Evolutionary conservation across 2,329 filamentous ascomycete species (phyloP), one percentile per base, ranked within the genome.

Genomic region (Ophiocordyceps australis): DNA sequence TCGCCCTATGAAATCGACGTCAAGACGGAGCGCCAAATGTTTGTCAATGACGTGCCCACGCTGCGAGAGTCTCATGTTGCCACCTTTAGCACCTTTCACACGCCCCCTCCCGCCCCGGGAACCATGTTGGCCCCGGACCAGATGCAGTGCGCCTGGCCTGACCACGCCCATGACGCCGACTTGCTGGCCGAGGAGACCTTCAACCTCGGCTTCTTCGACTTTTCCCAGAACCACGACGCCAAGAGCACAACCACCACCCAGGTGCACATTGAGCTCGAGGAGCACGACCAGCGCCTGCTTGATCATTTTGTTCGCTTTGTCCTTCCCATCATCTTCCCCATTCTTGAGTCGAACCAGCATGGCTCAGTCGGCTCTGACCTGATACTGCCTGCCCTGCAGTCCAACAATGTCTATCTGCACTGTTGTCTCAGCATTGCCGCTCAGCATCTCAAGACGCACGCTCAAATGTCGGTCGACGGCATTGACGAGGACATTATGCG

Each of bases 401-500:
- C 68, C 39, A 98, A 95, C 65, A 85, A 80, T 50, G 77, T 74
- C 37, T 98, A 94, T 50, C 65, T 94, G 17, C 85, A 95, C 59
- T 94, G 85, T 58, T 95, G 86, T 54, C 61, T 98, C 33, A 91
- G 82, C 59, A 82, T 91, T 32, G 74, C 89, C 7, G 86, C 85
- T 3, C 80, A 91, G 45, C 89, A 98, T 54, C 71, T 80, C 53
- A 94, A 94, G 60, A 78, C 76, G 0, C 65, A 73, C 43, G 40
- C 33, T 27, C 62, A 67, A 29, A 52, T 75, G 6, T 54, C 65
- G 24, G 66, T 62, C 27, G 76, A 82, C 29, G 73, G 83, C 41
- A 74, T 92, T 30, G 82, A 94, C 51, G 67, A 74, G 35, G 83
- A 94, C 46, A 91, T 95, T 44, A 77, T 92, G 66, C 74, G 80